These are phyloP conservation scores for Dalbergia cochinchinensis DNA, from an alignment of 306 rosid genomes.

Conservation along the genomic window DNA sequence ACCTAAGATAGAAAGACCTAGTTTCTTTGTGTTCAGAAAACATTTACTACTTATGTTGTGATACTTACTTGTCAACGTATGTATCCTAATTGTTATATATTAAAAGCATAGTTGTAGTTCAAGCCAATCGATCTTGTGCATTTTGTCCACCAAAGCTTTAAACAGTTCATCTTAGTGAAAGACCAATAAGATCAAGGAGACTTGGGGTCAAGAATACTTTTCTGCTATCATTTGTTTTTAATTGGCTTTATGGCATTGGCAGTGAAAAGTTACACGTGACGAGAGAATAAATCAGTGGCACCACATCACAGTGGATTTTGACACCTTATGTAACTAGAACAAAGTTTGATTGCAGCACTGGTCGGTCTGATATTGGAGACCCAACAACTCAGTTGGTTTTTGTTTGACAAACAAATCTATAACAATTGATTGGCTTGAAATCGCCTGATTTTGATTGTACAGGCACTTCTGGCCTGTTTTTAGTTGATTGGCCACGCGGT, in stretches of 20 bases:
- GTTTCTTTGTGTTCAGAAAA: slow-evolving; percentile 27
- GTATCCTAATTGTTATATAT: slow-evolving; percentile 24
- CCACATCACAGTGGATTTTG: slow-evolving; percentile 16
- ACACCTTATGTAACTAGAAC: slow-evolving; percentile 13
- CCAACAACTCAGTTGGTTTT: slow-evolving; percentile 32
- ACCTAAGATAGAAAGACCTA: neutral
- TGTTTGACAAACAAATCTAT: slow-evolving; percentile 35
- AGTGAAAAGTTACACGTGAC: neutral
- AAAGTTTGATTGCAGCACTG: slow-evolving; percentile 37
- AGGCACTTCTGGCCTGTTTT: slow-evolving; percentile 12
- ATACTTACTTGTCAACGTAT: slow-evolving; percentile 11
- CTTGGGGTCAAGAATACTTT: slow-evolving; percentile 10
- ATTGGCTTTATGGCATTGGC: slow-evolving; percentile 2
- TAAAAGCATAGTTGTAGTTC: slow-evolving; percentile 27
- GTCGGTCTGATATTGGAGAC: slow-evolving; percentile 22
- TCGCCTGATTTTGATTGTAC: slow-evolving; percentile 26
- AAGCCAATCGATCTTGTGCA: neutral
- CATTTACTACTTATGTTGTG: neutral
- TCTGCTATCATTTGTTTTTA: neutral
- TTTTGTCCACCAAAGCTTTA: slow-evolving; percentile 6
- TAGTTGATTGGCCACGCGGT: slow-evolving; percentile 7
- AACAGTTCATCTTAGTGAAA: slow-evolving; percentile 25
- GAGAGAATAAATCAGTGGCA: neutral
- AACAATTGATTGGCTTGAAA: slow-evolving; percentile 40
- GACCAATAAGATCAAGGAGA: slow-evolving; percentile 19